Conservation (phyloP, 805 yeast species). For the Candida jianshihensis region DNA sequence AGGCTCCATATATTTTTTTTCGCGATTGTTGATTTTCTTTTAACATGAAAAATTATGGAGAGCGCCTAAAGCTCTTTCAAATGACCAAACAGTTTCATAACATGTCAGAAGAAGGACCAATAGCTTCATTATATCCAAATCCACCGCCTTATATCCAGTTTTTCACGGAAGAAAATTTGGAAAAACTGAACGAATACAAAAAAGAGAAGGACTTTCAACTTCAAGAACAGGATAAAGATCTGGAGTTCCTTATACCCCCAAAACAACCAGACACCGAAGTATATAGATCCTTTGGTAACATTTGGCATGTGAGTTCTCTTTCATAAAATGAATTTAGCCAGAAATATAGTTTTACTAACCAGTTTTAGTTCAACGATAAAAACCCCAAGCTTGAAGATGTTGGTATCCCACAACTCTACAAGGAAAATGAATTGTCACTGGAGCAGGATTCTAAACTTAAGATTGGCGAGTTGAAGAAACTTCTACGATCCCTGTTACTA, state of each 20-base stretch:
- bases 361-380: slow-evolving; percentile 42
- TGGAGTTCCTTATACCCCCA: slow-evolving; percentile 62
- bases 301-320: slow-evolving; percentile 55
- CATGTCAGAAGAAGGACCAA: slow-evolving; percentile 20
- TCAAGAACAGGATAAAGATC: slow-evolving; percentile 34
- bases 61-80: no score
- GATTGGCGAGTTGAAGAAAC: slow-evolving; percentile 68
- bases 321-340: background rate
- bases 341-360: slow-evolving; percentile 3
- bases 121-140: slow-evolving; percentile 83
- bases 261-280: slow-evolving; percentile 50
- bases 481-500: slow-evolving; percentile 70
- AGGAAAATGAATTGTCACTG: slow-evolving; percentile 18
- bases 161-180: slow-evolving; percentile 66
- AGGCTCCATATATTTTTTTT: no score
- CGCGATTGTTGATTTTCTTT: no score
- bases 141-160: slow-evolving; percentile 81
- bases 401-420: slow-evolving; percentile 72
- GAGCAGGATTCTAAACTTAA: slow-evolving; percentile 39
- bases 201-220: slow-evolving; percentile 23
- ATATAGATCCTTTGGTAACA: slow-evolving; percentile 83
- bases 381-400: slow-evolving; percentile 69
- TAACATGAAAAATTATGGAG: no score
- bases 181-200: slow-evolving; percentile 27
- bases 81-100: background rate